A percentile compares a stretch with the other conserved stretches of the same genome.
phyloP scores from a whole-genome alignment of 1,284 basidiomycete genomes.

The Pascua guehoae region DNA sequence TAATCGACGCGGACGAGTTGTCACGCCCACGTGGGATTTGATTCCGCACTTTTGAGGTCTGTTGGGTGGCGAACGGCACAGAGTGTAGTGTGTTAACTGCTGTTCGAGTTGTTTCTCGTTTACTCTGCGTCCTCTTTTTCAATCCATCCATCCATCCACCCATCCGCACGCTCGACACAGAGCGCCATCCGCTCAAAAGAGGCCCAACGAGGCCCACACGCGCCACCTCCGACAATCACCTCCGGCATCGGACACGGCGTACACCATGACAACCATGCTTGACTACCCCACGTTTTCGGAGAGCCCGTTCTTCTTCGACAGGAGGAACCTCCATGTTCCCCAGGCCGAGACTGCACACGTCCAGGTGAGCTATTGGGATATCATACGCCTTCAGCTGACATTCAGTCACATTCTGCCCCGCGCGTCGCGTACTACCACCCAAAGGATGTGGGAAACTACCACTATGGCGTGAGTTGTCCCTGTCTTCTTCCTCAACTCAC shows the following conservation, averaged over 20 bases:
- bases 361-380: conserved; percentile 42
- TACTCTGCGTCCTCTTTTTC: background rate
- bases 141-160: background rate
- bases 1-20: no score
- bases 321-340: conserved; percentile 37
- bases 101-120: background rate
- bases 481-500: conserved; percentile 1
- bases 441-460: conserved; percentile 87
- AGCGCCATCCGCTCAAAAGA: background rate
- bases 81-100: no score
- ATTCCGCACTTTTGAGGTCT: no score
- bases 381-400: background rate
- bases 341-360: conserved; percentile 38
- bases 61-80: no score
- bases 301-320: conserved; percentile 49
- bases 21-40: no score
- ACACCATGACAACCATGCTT: conserved; percentile 15
- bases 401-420: conserved; percentile 74
- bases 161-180: background rate
- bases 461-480: conserved; percentile 72
- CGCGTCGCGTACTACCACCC: conserved; percentile 95
- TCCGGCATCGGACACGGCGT: background rate
- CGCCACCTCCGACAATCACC: background rate
- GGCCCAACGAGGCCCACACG: background rate
- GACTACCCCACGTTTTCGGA: conserved; percentile 48